Evolutionary conservation across 768 basidiomycete species (phyloP), one percentile per base, ranked within the genome.

Genomic region (Rhodotorula kratochvilovae): DNA sequence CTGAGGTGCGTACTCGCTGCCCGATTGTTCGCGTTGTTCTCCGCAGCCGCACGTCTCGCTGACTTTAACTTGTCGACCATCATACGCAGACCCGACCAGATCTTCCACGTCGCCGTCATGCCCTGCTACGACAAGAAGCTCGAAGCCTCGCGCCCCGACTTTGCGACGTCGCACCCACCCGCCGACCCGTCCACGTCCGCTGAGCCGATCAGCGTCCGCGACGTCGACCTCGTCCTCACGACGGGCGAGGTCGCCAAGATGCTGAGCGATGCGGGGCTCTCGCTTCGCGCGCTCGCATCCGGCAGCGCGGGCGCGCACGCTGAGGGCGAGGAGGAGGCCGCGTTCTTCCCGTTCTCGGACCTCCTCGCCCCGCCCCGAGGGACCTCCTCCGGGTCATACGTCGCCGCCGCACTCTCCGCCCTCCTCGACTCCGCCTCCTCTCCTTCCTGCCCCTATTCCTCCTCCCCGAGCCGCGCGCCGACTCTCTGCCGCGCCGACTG

Each of bases 101-200:
- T 99, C 56, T 99, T 98, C 79, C 96, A 99, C 78, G 92, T 98
- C 63, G 86, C 92, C 0, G 93, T 97, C 61, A 98, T 98, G 94
- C 95, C 96, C 0, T 99, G 96, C 81, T 98, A 98, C 81, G 96
- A 99, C 85, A 98, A 98, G 82, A 99, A 99, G 79, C 87, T 99
- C 25, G 96, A 99, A 81, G 96, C 96, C 0, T 97, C 94, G 16
- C 86, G 96, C 36, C 86, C 88, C 58, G 94, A 99, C 78, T 99
- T 98, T 79, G 92, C 91, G 79, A 87, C 88, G 71, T 88, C 60
- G 4, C 55, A 63, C 33, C 29, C 63, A 5, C 31, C 66, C 5
- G 7, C 55, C 5, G 13, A 17, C 36, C 21, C 64, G 21, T 57
- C 51, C 42, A 5, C 59, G 1, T 17, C 12, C 31, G 15, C 50